Evolutionary conservation across 345 rosid genomes (phyloP).

Genomic region (Abelmoschus esculentus): DNA sequence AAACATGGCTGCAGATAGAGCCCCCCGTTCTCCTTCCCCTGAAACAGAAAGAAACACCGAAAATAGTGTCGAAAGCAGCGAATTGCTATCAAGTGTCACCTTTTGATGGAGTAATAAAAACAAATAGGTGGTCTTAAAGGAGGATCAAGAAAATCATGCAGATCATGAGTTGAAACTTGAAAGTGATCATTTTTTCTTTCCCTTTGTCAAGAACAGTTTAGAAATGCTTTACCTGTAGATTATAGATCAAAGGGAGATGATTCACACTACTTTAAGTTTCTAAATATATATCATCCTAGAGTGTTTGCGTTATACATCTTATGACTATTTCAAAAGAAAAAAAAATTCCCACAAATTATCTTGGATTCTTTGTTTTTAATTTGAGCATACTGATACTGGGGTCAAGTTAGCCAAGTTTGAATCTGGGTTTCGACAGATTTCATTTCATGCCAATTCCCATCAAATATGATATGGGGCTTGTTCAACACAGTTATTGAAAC

Average conservation of each 20-base stretch:
- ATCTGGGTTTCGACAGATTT: not conserved
- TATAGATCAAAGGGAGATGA: conserved; percentile 4
- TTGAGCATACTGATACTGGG: not conserved
- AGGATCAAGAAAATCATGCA: not conserved
- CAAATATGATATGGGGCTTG: too few relatives aligned
- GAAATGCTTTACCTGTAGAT: conserved; percentile 4
- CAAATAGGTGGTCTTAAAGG: not conserved
- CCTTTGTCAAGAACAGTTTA: not conserved
- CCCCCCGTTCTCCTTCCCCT: conserved; percentile 20
- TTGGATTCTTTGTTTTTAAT: not conserved
- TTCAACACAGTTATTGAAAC: too few relatives aligned
- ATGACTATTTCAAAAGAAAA: conserved; percentile 1
- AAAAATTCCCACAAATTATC: not conserved
- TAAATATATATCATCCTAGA: not conserved
- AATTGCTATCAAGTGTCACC: conserved; percentile 42
- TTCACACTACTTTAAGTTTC: conserved; percentile 1
- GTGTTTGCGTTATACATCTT: not conserved
- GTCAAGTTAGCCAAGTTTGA: not conserved
- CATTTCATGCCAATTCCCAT: too few relatives aligned
- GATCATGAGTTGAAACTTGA: not conserved
- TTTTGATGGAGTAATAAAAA: conserved; percentile 18
- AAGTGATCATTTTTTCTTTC: too few relatives aligned
- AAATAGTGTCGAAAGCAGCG: conserved; percentile 34
- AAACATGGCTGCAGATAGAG: conserved; percentile 56
- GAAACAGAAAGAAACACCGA: conserved; percentile 17